A percentile compares a stretch with the other conserved stretches of the same genome.
Evolutionary conservation across 192 early-diverging fungal genomes (phyloP).

Genomic region (Geosiphon pyriformis): DNA sequence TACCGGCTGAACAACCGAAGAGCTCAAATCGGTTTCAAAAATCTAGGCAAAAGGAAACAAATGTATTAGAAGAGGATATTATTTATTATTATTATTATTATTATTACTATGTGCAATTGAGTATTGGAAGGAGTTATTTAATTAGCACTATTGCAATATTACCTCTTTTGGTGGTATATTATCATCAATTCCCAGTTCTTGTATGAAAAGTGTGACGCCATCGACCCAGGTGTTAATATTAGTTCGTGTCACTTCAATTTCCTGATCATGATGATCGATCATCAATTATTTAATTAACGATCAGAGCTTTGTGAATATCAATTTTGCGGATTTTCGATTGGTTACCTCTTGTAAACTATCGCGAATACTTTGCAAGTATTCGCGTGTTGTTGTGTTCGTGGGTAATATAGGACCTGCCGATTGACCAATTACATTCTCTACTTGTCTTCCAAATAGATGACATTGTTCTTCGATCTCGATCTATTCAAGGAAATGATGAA

Average conservation of each 20-base stretch:
- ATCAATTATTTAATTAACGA: not conserved
- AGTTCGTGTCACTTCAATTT: not conserved
- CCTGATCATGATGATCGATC: not conserved
- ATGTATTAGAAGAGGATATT: no score
- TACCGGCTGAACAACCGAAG: constrained; percentile 19
- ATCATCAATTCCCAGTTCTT: constrained; percentile 11
- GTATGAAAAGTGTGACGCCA: not conserved
- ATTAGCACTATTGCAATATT: no score
- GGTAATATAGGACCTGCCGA: not conserved
- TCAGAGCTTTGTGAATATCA: not conserved
- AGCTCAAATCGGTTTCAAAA: constrained; percentile 14
- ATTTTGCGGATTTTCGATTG: not conserved
- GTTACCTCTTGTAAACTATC: constrained; percentile 15
- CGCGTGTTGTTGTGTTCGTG: constrained; percentile 7
- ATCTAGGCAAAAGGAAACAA: constrained; percentile 3
- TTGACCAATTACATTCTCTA: constrained; percentile 12
- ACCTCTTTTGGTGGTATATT: constrained; percentile 14
- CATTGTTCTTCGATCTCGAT: constrained; percentile 13
- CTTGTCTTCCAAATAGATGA: constrained; percentile 15
- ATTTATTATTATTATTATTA: no score
- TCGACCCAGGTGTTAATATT: constrained; percentile 19
- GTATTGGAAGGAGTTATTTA: no score
- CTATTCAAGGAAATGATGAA: constrained; percentile 16
- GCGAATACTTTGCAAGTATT: not conserved
- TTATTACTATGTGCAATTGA: no score